Percentiles rank a stretch among this genome's conserved stretches.
Conservation (phyloP, 352 stramenopile species). For the Lagenidium giganteum region DNA sequence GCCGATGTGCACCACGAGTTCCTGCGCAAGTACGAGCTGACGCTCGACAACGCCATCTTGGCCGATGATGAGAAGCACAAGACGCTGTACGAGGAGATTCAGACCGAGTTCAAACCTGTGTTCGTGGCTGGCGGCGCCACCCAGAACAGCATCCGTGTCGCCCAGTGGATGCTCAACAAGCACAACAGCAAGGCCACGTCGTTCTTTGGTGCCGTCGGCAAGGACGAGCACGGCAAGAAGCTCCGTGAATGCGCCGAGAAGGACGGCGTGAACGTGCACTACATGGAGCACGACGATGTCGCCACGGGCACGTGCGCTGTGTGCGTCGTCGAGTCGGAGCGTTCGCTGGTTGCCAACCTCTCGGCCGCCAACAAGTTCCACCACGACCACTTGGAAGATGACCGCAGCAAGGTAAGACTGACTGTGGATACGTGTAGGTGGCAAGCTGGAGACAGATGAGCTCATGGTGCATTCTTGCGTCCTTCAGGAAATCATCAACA, state of each 20-base stretch:
- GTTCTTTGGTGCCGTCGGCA: constrained; percentile 97
- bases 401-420: constrained; percentile 89
- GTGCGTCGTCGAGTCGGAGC: constrained; percentile 94
- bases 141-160: constrained; percentile 99
- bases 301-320: constrained; percentile 98
- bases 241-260: constrained; percentile 90
- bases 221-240: constrained; percentile 91
- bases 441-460: neutral
- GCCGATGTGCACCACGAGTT: constrained; percentile 92
- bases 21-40: constrained; percentile 96
- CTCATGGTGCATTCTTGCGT: too few relatives aligned
- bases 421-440: neutral
- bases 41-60: constrained; percentile 96
- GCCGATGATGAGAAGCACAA: constrained; percentile 98
- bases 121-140: constrained; percentile 98
- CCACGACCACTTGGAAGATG: constrained; percentile 75
- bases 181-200: constrained; percentile 81
- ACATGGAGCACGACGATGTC: constrained; percentile 92
- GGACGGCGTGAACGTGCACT: constrained; percentile 96
- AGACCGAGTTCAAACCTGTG: constrained; percentile 85
- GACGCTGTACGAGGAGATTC: constrained; percentile 95
- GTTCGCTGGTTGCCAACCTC: constrained; percentile 96
- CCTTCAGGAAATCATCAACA: constrained; percentile 93
- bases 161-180: constrained; percentile 98
- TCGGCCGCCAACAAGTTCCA: constrained; percentile 99